Percentiles rank a stretch among this genome's conserved stretches.
These are phyloP conservation scores for Sungouiella blattae DNA, from an alignment of 805 yeast genomes.

Conservation along the genomic window DNA sequence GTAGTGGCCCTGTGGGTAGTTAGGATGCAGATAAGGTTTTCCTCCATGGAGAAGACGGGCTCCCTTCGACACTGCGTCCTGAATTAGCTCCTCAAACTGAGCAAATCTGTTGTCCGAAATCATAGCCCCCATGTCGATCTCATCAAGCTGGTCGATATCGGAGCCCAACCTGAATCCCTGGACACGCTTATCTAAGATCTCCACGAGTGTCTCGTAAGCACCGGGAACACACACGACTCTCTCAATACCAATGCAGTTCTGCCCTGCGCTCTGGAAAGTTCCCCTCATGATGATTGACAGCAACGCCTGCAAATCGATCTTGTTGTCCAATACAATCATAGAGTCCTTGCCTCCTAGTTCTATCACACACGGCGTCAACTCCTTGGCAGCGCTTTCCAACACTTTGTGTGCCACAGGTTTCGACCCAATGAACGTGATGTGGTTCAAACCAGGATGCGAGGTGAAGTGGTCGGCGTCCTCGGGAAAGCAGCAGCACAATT, in stretches of 20 bases:
- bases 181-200: slow-evolving; percentile 55
- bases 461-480: slow-evolving; percentile 84
- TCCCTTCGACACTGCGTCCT: slow-evolving; percentile 76
- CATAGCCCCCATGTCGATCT: slow-evolving; percentile 95
- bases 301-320: slow-evolving; percentile 50
- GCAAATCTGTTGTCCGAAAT: slow-evolving; percentile 75
- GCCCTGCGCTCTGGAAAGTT: slow-evolving; percentile 95
- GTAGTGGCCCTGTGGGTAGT: slow-evolving; percentile 93
- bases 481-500: slow-evolving; percentile 85
- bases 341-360: slow-evolving; percentile 98
- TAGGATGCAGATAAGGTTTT: slow-evolving; percentile 74
- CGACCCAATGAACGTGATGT: slow-evolving; percentile 95
- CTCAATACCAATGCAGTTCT: slow-evolving; percentile 97
- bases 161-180: slow-evolving; percentile 74
- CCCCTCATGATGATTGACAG: slow-evolving; percentile 86
- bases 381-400: slow-evolving; percentile 73
- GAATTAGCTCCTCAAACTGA: slow-evolving; percentile 59
- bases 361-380: slow-evolving; percentile 91
- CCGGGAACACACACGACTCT: slow-evolving; percentile 78
- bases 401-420: slow-evolving; percentile 90
- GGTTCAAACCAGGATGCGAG: slow-evolving; percentile 75
- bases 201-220: slow-evolving; percentile 61
- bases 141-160: slow-evolving; percentile 85
- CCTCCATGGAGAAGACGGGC: slow-evolving; percentile 85
- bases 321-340: slow-evolving; percentile 80